Evolutionary conservation across 352 stramenopile species (phyloP), one percentile per base, ranked within the genome.

Genomic region (Phytopythium mirpurense): DNA sequence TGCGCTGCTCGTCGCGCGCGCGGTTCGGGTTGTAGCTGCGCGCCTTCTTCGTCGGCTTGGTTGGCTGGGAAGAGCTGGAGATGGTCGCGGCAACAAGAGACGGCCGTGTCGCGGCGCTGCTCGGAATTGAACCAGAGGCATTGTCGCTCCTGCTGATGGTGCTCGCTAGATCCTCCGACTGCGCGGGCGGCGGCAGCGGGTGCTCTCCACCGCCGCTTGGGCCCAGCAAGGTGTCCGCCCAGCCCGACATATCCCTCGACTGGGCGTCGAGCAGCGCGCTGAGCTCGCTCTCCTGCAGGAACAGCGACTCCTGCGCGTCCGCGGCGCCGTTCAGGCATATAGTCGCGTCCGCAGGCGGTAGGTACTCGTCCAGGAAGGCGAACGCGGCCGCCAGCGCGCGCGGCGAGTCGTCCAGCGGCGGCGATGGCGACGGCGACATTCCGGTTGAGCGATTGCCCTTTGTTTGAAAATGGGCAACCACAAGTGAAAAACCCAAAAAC

Each of bases 11-110:
- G 19, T 43, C 34, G 34, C 47, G 47, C 7, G 47, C 47, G 2
- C 47, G 47, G 27, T 54, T 54, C 27, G 47, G 47, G 26, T 54
- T 54, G 47, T 54, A 54, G n/a, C 18, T 23, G 32, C 32, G 32
- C 47, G 34, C 11, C 19, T 54, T 54, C 47, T 54, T 54, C 14
- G 24, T 12, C 45, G 18, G 27, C 27, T 27, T 10, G 19, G 21
- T 27, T 21, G 15, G 41, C 41, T 31, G 19, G 41, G n/a, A n/a
- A n/a, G n/a, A n/a, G n/a, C n/a, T n/a, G n/a, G n/a, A n/a, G n/a
- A n/a, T n/a, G n/a, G n/a, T n/a, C n/a, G n/a, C n/a, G n/a, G n/a
- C n/a, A n/a, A n/a, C n/a, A n/a, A n/a, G n/a, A n/a, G n/a, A n/a
- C n/a, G n/a, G n/a, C n/a, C n/a, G n/a, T n/a, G n/a, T n/a, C n/a